Conservation (phyloP, 805 yeast species). For the Suhomyces sp. region DNA sequence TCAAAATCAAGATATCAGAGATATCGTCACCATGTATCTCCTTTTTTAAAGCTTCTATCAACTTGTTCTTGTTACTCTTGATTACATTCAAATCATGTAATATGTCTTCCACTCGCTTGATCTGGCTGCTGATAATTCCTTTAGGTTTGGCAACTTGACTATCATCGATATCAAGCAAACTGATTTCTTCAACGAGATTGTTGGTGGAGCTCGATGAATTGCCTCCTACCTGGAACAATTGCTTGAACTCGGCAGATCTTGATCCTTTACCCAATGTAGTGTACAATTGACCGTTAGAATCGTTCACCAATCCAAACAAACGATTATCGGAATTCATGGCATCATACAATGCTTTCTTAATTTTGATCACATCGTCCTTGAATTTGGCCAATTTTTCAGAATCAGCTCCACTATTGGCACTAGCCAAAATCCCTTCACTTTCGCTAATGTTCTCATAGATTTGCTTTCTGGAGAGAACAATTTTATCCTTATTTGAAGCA, state of each 20-base stretch:
- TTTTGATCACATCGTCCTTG: constrained; percentile 56
- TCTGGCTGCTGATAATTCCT: constrained; percentile 32
- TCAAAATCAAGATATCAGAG: constrained; percentile 67
- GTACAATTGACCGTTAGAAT: constrained; percentile 25
- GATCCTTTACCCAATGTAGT: constrained; percentile 41
- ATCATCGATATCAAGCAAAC: constrained; percentile 72
- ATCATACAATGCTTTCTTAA: constrained; percentile 59
- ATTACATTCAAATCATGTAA: constrained; percentile 61
- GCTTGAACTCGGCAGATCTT: constrained; percentile 37
- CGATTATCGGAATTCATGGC: constrained; percentile 61
- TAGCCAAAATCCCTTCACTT: constrained; percentile 29
- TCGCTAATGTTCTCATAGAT: constrained; percentile 36
- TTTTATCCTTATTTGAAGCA: constrained; percentile 29
- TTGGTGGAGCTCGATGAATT: constrained; percentile 5
- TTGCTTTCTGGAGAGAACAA: constrained; percentile 32
- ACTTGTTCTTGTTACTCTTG: constrained; percentile 60
- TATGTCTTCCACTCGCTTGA: constrained; percentile 54
- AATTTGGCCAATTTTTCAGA: constrained; percentile 11
- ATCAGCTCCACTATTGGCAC: constrained; percentile 3
- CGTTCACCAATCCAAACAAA: constrained; percentile 47
- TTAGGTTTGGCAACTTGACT: constrained; percentile 19
- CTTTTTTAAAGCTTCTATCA: constrained; percentile 64
- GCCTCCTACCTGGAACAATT: constrained; percentile 20
- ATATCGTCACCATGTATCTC: constrained; percentile 82
- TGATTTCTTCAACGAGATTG: constrained; percentile 29